Evolutionary conservation across 805 yeast genomes (phyloP).

Genomic region (Spencermartinsiella europaea): DNA sequence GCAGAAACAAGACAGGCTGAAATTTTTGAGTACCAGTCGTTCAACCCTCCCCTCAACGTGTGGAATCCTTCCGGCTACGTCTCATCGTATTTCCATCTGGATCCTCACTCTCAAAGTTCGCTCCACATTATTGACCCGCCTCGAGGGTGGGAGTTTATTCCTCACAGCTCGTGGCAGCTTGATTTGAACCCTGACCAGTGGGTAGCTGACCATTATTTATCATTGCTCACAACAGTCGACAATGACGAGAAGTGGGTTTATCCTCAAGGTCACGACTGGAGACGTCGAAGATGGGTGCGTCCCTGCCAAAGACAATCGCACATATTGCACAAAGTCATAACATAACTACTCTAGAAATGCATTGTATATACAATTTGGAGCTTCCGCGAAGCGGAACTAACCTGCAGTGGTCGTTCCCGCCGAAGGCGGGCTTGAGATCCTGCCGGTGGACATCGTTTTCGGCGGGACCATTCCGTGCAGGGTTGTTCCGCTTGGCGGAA

Average conservation of each 20-base stretch:
- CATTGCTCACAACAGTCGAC: constrained; percentile 59
- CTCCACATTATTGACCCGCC: constrained; percentile 20
- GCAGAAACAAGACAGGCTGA: constrained; percentile 51
- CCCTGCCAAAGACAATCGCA: not conserved
- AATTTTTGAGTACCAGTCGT: constrained; percentile 36
- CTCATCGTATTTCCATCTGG: not conserved
- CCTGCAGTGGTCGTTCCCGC: no score
- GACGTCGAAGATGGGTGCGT: constrained; percentile 25
- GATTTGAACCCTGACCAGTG: constrained; percentile 59
- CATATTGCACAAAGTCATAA: no score
- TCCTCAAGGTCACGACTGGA: constrained; percentile 40
- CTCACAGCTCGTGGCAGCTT: constrained; percentile 50
- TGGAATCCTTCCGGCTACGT: constrained; percentile 19
- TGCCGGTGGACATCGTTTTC: no score
- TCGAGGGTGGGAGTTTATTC: constrained; percentile 17
- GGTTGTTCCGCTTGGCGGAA: no score
- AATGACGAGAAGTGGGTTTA: constrained; percentile 83
- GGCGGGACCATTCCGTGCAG: no score
- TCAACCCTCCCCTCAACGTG: constrained; percentile 23
- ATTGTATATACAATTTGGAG: no score
- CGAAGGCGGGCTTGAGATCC: no score
- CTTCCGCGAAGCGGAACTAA: not conserved
- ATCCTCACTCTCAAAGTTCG: constrained; percentile 16
- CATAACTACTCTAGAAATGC: no score
- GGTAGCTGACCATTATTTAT: constrained; percentile 42